Evolutionary conservation across 176 grass and related monocot species (phyloP).

Genomic region (Oryza rufipogon): DNA sequence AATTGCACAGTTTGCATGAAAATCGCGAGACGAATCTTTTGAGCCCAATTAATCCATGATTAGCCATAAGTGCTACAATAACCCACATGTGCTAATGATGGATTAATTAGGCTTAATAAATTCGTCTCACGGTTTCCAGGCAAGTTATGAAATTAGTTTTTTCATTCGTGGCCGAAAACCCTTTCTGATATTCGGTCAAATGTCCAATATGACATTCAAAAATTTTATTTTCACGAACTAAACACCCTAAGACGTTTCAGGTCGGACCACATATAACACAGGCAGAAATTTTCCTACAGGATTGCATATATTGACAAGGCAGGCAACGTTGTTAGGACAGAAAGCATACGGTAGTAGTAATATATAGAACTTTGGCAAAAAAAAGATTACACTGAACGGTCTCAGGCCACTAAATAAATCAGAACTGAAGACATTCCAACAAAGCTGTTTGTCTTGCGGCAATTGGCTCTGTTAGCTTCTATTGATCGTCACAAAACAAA

Average conservation of each 20-base stretch:
- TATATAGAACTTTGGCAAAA: neutral
- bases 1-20: too few relatives aligned
- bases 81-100: too few relatives aligned
- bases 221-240: too few relatives aligned
- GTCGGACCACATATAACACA: neutral
- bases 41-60: too few relatives aligned
- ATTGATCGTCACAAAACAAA: neutral
- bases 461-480: conserved; percentile 22
- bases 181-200: too few relatives aligned
- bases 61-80: too few relatives aligned
- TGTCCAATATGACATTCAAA: too few relatives aligned
- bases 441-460: neutral
- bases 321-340: conserved; percentile 7
- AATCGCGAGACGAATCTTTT: too few relatives aligned
- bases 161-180: too few relatives aligned
- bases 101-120: too few relatives aligned
- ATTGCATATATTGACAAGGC: neutral
- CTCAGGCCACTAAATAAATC: neutral
- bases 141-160: too few relatives aligned
- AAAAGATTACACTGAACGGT: neutral
- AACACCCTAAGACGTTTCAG: neutral
- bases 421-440: neutral
- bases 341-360: neutral
- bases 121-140: too few relatives aligned
- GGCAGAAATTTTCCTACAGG: neutral